These are phyloP conservation scores for Brettanomyces anomalus DNA, from an alignment of 805 yeast species.

Conservation along the genomic window DNA sequence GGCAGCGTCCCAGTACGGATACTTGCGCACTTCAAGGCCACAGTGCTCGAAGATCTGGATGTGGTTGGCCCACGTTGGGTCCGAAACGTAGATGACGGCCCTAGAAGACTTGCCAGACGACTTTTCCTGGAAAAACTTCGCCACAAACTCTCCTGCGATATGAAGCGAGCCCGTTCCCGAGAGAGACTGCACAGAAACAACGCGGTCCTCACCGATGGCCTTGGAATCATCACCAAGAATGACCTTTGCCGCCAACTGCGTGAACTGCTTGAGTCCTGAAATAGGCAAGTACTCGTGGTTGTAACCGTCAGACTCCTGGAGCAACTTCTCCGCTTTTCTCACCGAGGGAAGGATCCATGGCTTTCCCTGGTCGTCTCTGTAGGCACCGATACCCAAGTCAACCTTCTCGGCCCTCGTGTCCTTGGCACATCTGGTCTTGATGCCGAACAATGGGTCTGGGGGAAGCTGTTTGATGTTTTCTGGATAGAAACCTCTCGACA, in stretches of 20 bases:
- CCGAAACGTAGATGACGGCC: slow-evolving; percentile 56
- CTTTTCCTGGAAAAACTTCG: slow-evolving; percentile 36
- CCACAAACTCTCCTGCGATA: slow-evolving; percentile 66
- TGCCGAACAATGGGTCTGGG: slow-evolving; percentile 80
- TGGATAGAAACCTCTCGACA: slow-evolving; percentile 19
- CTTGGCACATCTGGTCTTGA: slow-evolving; percentile 54
- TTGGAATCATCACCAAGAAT: slow-evolving; percentile 56
- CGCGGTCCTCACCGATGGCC: slow-evolving; percentile 38
- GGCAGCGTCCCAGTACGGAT: slow-evolving; percentile 80
- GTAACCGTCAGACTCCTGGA: slow-evolving; percentile 49
- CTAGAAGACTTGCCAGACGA: slow-evolving; percentile 11
- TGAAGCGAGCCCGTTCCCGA: slow-evolving; percentile 92
- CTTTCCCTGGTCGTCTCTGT: slow-evolving; percentile 80
- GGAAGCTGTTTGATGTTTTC: slow-evolving; percentile 53
- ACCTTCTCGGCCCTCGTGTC: slow-evolving; percentile 62
- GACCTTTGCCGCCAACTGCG: slow-evolving; percentile 61
- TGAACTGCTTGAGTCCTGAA: slow-evolving; percentile 62
- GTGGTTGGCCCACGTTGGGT: slow-evolving; percentile 99
- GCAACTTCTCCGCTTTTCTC: slow-evolving; percentile 55
- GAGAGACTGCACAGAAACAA: slow-evolving; percentile 64
- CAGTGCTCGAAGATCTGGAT: slow-evolving; percentile 65
- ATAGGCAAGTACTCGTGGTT: slow-evolving; percentile 90
- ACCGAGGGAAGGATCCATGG: slow-evolving; percentile 87
- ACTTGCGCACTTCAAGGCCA: slow-evolving; percentile 58
- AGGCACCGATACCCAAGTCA: slow-evolving; percentile 89